Base-by-base conservation (phyloP, 257 asterid genomes). In the Penstemon eatonii region DNA sequence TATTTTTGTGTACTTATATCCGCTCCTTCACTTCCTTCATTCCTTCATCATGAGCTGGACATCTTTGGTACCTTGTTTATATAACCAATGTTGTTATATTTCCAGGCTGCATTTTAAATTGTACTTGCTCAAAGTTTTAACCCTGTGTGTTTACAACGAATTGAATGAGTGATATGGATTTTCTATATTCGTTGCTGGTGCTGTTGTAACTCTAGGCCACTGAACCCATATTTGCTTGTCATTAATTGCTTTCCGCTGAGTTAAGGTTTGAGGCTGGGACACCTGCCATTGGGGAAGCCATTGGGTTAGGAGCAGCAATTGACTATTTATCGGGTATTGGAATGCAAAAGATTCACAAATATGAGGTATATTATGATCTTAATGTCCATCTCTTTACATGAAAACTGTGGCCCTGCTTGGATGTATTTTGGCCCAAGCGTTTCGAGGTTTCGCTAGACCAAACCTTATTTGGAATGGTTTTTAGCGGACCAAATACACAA, bases 231-330 rank as follows among this genome's bases (percentile, higher is more conserved):
- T 40, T 8, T 41, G 60, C 51, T 56, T 46, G 5, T 46, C 37
- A 54, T 60, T 47, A 64, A 37, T 69, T 67, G 47, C 73, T 70
- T 66, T 18, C 51, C 39, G 6, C 12, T 64, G 66, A 36, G 67
- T 57, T 60, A 72, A 93, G 99, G 75, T 90, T 93, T 87, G 99
- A 90, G 79, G 99, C 96, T 52, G 99, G 97, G 43, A 93, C 99
- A 64, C 99, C 99, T 50, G 96, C 99, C 60, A 93, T 90, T 70
- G 97, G 89, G 33, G 96, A 88, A 86, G 96, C 92, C 62, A 87
- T 93, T 65, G 99, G 96, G 58, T 80, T 93, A 61, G 97, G 97
- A 64, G 97, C 95, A 40, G 86, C 97, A 47, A 83, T 90, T 39
- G 99, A 93, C 69, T 90, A 90, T 80, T 79, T 93, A 50, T 76